phyloP scores from a whole-genome alignment of 176 grass and related monocot genomes.

The Luzula sylvatica region DNA sequence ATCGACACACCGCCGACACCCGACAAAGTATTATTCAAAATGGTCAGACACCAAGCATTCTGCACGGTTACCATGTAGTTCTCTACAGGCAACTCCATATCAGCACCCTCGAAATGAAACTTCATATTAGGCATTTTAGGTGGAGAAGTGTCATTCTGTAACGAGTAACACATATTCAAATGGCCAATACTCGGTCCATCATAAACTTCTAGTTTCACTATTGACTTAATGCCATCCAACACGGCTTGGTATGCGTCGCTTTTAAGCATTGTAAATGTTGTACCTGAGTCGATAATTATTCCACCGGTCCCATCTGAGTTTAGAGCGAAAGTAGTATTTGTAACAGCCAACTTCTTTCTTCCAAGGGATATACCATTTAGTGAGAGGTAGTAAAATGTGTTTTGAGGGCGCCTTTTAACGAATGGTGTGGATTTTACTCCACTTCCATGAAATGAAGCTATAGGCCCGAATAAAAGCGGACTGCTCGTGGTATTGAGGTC shows the following conservation, averaged over 20 bases:
- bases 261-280: conserved; percentile 31
- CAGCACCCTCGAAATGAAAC: conserved; percentile 38
- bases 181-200: conserved; percentile 22
- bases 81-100: conserved; percentile 37
- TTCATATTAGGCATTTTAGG: conserved; percentile 35
- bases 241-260: conserved; percentile 28
- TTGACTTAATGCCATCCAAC: conserved; percentile 12
- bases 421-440: conserved; percentile 33
- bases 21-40: too few species aligned
- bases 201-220: conserved; percentile 14
- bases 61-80: conserved; percentile 47
- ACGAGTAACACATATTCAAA: conserved; percentile 44
- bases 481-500: conserved; percentile 38
- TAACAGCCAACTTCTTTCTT: conserved; percentile 15
- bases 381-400: conserved; percentile 53
- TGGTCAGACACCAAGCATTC: conserved; percentile 35
- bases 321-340: conserved; percentile 21
- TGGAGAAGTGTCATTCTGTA: conserved; percentile 11
- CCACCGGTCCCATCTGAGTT: conserved; percentile 37
- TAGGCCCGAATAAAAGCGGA: conserved; percentile 36
- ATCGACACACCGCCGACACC: conserved; percentile 4
- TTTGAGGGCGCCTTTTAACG: conserved; percentile 37
- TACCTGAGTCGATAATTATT: conserved; percentile 64
- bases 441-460: conserved; percentile 13
- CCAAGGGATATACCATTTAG: conserved; percentile 49